Evolutionary conservation across 371 early-diverging fungal genomes (phyloP).

Genomic region (Mortierella sp.): DNA sequence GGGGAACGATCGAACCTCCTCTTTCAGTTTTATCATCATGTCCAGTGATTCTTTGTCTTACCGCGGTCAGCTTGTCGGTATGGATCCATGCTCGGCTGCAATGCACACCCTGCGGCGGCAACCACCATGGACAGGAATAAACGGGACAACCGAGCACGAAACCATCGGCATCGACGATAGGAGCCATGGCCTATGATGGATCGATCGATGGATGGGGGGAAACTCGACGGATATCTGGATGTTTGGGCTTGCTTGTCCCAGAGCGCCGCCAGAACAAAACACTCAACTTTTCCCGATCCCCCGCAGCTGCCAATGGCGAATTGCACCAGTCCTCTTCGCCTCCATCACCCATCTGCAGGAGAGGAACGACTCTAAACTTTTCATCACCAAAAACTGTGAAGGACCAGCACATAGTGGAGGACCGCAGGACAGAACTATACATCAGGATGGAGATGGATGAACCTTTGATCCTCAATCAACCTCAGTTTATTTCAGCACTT

Average conservation of each 20-base stretch:
- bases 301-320: neutral
- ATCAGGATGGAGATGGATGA: neutral
- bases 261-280: neutral
- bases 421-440: neutral
- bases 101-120: neutral
- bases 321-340: neutral
- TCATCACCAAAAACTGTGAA: neutral
- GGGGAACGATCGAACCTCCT: slow-evolving; percentile 10
- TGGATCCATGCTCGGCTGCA: slow-evolving; percentile 13
- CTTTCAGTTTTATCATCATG: slow-evolving; percentile 36
- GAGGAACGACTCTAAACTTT: neutral
- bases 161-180: slow-evolving; percentile 1
- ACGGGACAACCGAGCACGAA: neutral
- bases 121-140: neutral
- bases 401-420: no score
- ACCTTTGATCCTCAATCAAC: neutral
- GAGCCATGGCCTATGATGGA: slow-evolving; percentile 15
- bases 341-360: neutral
- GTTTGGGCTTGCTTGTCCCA: neutral
- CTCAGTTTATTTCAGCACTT: neutral
- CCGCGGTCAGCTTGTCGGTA: slow-evolving; percentile 53
- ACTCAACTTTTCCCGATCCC: neutral
- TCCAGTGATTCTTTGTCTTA: slow-evolving; percentile 46
- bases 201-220: slow-evolving; percentile 33
- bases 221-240: slow-evolving; percentile 9